These are phyloP conservation scores for Chalaropsis ovoidea DNA, from an alignment of 2,329 filamentous ascomycete genomes.

Conservation along the genomic window DNA sequence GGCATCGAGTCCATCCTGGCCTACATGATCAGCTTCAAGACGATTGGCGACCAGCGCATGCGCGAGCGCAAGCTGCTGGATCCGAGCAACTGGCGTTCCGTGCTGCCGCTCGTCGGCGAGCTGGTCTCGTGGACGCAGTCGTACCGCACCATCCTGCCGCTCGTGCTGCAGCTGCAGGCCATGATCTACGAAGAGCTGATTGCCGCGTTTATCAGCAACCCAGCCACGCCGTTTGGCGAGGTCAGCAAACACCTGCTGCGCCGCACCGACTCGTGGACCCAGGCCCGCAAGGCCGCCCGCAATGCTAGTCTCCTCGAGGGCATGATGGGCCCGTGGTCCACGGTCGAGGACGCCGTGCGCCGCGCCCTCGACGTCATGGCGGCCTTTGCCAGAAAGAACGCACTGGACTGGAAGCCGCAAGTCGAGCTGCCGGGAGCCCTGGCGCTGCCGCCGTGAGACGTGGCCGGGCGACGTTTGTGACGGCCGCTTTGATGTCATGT, in stretches of 20 bases:
- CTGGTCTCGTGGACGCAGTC: conserved; percentile 33
- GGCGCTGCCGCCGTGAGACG: neutral
- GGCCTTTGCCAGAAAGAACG: conserved; percentile 38
- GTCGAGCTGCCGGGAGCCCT: conserved; percentile 38
- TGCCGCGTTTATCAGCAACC: conserved; percentile 31
- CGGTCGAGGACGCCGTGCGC: conserved; percentile 38
- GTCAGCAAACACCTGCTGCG: conserved; percentile 26
- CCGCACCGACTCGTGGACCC: conserved; percentile 20
- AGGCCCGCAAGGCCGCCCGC: conserved; percentile 31
- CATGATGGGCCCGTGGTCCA: conserved; percentile 37
- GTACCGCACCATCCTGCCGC: conserved; percentile 35
- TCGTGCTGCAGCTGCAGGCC: conserved; percentile 39
- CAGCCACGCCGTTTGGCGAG: conserved; percentile 31
- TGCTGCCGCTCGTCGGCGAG: conserved; percentile 38
- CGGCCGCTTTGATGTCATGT: neutral
- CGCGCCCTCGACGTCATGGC: conserved; percentile 36
- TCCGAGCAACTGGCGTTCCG: conserved; percentile 35
- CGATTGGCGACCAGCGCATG: conserved; percentile 38
- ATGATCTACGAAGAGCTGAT: conserved; percentile 40
- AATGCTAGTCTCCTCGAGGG: neutral
- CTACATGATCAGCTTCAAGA: conserved; percentile 46
- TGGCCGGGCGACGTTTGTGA: neutral
- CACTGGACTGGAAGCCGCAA: conserved; percentile 39
- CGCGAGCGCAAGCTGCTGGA: conserved; percentile 39
- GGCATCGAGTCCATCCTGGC: conserved; percentile 43